These are phyloP conservation scores for Amanita subjunquillea DNA, from an alignment of 768 basidiomycete genomes.

Conservation along the genomic window DNA sequence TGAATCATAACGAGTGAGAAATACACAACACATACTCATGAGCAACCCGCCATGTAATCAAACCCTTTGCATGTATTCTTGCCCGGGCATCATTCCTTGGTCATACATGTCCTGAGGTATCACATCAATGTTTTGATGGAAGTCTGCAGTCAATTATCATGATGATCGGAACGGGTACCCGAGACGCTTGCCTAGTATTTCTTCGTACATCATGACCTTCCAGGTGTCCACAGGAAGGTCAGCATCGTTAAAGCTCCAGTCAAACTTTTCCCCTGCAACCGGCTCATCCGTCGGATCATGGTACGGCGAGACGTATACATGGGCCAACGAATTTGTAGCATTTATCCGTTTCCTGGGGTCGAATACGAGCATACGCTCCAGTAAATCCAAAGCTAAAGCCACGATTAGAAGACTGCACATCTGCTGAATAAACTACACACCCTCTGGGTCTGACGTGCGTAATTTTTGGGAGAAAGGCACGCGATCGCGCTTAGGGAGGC, in stretches of 20 bases:
- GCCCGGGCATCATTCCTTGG: neutral
- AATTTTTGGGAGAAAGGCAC: slow-evolving; percentile 94
- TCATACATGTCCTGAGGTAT: slow-evolving; percentile 1
- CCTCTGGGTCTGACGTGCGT: slow-evolving; percentile 76
- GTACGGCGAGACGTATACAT: slow-evolving; percentile 94
- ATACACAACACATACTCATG: neutral
- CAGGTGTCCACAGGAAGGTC: slow-evolving; percentile 97
- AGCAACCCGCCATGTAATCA: neutral
- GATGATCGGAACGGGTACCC: neutral
- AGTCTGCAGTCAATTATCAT: slow-evolving; percentile 34
- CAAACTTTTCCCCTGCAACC: slow-evolving; percentile 86
- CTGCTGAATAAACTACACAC: slow-evolving; percentile 27
- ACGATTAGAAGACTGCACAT: neutral
- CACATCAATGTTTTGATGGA: slow-evolving; percentile 54
- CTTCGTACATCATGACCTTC: slow-evolving; percentile 99
- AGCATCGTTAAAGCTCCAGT: slow-evolving; percentile 99
- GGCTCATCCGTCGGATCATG: slow-evolving; percentile 99
- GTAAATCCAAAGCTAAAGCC: slow-evolving; percentile 73
- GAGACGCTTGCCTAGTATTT: slow-evolving; percentile 76
- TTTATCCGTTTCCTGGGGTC: slow-evolving; percentile 96
- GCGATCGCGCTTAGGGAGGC: slow-evolving; percentile 90
- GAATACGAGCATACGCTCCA: slow-evolving; percentile 99
- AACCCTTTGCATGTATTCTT: neutral
- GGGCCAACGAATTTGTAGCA: slow-evolving; percentile 79
- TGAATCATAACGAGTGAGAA: neutral